A percentile compares a stretch with the other conserved stretches of the same genome.
Conservation (phyloP, 257 asterid genomes). For the Ilex asprella region DNA sequence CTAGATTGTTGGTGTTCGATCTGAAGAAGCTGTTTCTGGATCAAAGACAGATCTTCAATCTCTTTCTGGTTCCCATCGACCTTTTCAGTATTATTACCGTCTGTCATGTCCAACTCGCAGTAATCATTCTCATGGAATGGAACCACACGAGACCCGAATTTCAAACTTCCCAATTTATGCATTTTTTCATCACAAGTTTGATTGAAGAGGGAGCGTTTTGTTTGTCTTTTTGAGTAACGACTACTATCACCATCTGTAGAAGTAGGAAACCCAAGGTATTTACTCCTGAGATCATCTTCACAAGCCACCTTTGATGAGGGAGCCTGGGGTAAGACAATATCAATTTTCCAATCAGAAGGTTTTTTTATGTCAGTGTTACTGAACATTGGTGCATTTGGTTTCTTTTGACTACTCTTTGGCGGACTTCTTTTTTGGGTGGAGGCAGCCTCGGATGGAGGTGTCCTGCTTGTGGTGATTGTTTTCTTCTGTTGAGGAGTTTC, state of each 20-base stretch:
- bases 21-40: conserved; percentile 59
- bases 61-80: conserved; percentile 32
- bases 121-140: conserved; percentile 35
- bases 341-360: conserved; percentile 12
- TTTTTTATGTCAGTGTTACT: conserved; percentile 23
- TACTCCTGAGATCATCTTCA: conserved; percentile 12
- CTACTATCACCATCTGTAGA: conserved; percentile 14
- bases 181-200: conserved; percentile 10
- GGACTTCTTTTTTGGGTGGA: conserved; percentile 33
- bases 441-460: conserved; percentile 28
- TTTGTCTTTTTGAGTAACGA: conserved; percentile 10
- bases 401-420: conserved; percentile 22
- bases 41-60: conserved; percentile 54
- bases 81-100: conserved; percentile 11
- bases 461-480: conserved; percentile 15
- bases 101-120: conserved; percentile 3
- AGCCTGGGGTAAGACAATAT: conserved; percentile 8
- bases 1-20: conserved; percentile 79
- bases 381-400: conserved; percentile 27
- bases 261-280: conserved; percentile 6
- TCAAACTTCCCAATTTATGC: conserved; percentile 10
- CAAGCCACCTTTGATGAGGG: conserved; percentile 3
- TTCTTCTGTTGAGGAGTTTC: conserved; percentile 38
- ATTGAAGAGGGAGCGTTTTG: conserved; percentile 13
- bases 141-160: conserved; percentile 40